Conservation (phyloP, 805 yeast genomes). For the Lipomyces chichibuensis region DNA sequence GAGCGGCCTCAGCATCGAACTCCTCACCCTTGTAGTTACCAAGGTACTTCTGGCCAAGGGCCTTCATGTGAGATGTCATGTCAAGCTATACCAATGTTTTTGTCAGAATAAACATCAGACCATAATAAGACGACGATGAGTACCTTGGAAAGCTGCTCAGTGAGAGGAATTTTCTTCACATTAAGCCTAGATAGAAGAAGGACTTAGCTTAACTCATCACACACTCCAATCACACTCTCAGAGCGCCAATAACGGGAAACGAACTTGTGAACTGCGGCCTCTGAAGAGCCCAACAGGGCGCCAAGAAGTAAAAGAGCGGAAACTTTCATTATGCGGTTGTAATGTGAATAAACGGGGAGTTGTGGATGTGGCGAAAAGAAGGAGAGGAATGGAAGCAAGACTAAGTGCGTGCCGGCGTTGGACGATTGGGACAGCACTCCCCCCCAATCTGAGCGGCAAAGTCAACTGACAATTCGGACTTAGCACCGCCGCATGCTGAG, state of each 20-base stretch:
- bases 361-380: neutral
- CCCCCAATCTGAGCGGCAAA: neutral
- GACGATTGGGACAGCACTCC: neutral
- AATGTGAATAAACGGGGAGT: neutral
- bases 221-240: neutral
- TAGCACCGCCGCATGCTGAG: neutral
- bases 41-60: slow-evolving; percentile 65
- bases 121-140: slow-evolving; percentile 15
- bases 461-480: neutral
- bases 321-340: slow-evolving; percentile 26
- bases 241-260: slow-evolving; percentile 20
- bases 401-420: neutral
- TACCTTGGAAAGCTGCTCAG: slow-evolving; percentile 58
- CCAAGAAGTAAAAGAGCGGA: slow-evolving; percentile 32
- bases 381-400: neutral
- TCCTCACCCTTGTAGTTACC: slow-evolving; percentile 49
- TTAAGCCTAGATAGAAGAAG: slow-evolving; percentile 51
- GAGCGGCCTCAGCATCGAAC: slow-evolving; percentile 49
- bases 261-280: slow-evolving; percentile 44
- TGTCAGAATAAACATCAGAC: slow-evolving; percentile 1
- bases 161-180: slow-evolving; percentile 61
- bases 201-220: neutral
- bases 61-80: slow-evolving; percentile 51
- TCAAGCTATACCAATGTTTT: slow-evolving; percentile 23
- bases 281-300: slow-evolving; percentile 33